A percentile compares a stretch with the other conserved stretches of the same genome.
These are phyloP conservation scores for Hyphodiscus hymeniophilus DNA, from an alignment of 495 filamentous ascomycete species.

Conservation along the genomic window DNA sequence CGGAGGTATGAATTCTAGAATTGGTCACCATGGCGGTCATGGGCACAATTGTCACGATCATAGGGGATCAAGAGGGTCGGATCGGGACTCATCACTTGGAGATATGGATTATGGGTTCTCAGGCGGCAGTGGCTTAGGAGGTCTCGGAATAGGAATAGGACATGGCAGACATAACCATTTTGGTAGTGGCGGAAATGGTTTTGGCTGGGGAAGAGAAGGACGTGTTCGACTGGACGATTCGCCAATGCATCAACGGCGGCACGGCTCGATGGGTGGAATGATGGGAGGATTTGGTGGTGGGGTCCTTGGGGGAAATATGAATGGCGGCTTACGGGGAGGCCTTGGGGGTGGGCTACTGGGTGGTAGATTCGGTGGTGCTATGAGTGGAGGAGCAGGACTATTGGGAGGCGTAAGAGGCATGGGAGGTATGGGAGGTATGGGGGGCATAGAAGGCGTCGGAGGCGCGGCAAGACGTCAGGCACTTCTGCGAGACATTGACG, in stretches of 20 bases:
- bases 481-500: not conserved
- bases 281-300: not conserved
- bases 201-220: conserved; percentile 8
- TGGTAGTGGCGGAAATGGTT: not conserved
- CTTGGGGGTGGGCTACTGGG: too few species aligned
- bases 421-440: not conserved
- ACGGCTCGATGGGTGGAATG: not conserved
- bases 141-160: not conserved
- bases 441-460: not conserved
- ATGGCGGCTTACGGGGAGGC: too few species aligned
- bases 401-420: too few species aligned
- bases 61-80: too few species aligned
- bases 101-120: not conserved
- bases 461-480: not conserved
- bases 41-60: too few species aligned
- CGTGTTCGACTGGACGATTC: conserved; percentile 1
- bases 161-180: not conserved
- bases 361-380: too few species aligned
- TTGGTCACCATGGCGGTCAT: too few species aligned
- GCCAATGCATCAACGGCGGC: not conserved
- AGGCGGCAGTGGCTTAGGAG: not conserved
- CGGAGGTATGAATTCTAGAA: too few species aligned
- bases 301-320: not conserved
- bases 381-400: too few species aligned
- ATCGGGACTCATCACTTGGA: not conserved